Base-by-base conservation (phyloP, 2,329 filamentous ascomycete genomes). In the Colletotrichum destructivum region DNA sequence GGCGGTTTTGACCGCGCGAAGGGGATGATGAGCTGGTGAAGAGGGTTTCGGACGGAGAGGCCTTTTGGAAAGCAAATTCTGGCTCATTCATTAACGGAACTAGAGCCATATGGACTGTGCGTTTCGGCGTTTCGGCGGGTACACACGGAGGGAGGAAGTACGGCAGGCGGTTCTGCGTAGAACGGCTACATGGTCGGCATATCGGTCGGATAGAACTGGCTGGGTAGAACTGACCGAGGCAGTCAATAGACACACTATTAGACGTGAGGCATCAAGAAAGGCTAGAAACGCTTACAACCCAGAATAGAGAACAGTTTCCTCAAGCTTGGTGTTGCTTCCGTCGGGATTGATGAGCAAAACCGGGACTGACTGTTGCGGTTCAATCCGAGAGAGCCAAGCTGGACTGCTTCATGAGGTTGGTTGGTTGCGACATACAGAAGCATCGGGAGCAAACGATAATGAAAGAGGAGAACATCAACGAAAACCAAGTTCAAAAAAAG, bases 1-100 rank as follows among this genome's bases (percentile, higher is more conserved):
- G 96, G 94, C 35, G 96, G 96, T 0, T 99, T 98, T 83, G 95
- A 99, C 85, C 87, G 96, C 56, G 87, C 86, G 67, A 94, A 87
- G 79, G 93, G 94, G 11, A 66, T 98, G 76, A 89, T 94, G 80
- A 98, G 96, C 84, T 99, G 96, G 96, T 98, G 15, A 26, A 16
- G 15, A 44, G 12, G 15, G 21, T 44, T 6, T 42, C 6, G 47
- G 3, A 38, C 3, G 21, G 11, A 26, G 13, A 6, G 8, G 46
- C 38, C 21, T n/a, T n/a, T 2, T 11, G 21, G 13, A 2, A 5
- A 11, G 21, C 13, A n/a, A 26, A 31, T 31, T 42, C 7, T 16
- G 16, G 49, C 60, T 47, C 21, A 62, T 62, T 16, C 13, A 21
- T 12, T 3, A 52, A n/a, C 13, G n/a, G 15, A n/a, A 18, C 40